Evolutionary conservation across 176 grass and related monocot genomes (phyloP), one percentile per base, ranked within the genome.

Genomic region (Puya raimondii): DNA sequence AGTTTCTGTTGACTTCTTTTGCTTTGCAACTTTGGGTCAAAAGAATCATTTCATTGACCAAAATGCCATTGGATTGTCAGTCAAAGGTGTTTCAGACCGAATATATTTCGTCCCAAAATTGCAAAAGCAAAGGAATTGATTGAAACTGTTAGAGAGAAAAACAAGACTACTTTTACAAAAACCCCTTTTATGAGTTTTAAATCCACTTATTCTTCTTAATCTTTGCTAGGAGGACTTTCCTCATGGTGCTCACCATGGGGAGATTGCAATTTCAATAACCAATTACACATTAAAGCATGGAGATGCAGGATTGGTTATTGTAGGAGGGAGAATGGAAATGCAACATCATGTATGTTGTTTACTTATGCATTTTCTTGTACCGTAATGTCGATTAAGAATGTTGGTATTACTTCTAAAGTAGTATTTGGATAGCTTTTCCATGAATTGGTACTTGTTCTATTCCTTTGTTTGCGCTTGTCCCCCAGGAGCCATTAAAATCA

Each of bases 311-410:
- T 84, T 97, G 16, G 16, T 97, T 81, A 81, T 97, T 51, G 72
- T 97, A 0, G 93, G 93, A 64, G 93, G 81, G 15, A 83, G 93
- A 72, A 97, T 97, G 93, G 93, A 97, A 80, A 92, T 97, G 89
- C 88, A 88, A 64, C 86, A 90, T 72, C 89, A 92, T 79, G 93
- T 85, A 87, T 72, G 69, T 48, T 61, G n/a, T 22, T 61, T 16
- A 18, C 56, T 61, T 5, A n/a, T 14, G 11, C 66, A 47, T 23
- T 15, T 49, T 49, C 65, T 57, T 26, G 18, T n/a, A 17, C 49
- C 13, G 51, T 12, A 49, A 17, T 51, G 51, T 75, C 0, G 64
- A 6, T 66, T 33, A 26, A 63, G 54, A 66, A 75, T 53, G 22
- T 66, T 66, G 12, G 51, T 12, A 20, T 9, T 7, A 2, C 12